These are phyloP conservation scores for Oryza coarctata DNA, from an alignment of 176 grass and related monocot species.

Conservation along the genomic window DNA sequence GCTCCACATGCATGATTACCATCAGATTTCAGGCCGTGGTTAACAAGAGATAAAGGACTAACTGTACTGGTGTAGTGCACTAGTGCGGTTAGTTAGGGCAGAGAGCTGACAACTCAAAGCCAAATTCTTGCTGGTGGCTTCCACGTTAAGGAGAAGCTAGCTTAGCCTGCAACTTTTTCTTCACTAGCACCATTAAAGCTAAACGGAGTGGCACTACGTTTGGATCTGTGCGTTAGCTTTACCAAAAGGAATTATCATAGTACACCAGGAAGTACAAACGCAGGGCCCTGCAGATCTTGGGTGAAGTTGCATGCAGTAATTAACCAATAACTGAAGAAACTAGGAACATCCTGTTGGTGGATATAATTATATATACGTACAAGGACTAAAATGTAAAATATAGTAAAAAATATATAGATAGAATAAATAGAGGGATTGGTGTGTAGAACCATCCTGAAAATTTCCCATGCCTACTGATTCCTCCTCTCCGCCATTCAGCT, in stretches of 20 bases:
- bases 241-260: constrained; percentile 21
- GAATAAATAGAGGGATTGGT: no score
- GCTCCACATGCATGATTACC: background rate
- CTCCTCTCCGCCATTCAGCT: no score
- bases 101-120: background rate
- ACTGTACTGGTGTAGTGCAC: background rate
- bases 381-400: no score
- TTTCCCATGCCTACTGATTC: no score
- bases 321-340: background rate
- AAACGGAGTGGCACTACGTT: background rate
- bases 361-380: no score
- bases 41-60: background rate
- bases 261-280: background rate
- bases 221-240: constrained; percentile 31
- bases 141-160: constrained; percentile 33
- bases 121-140: constrained; percentile 24
- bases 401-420: no score
- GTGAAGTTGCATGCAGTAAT: background rate
- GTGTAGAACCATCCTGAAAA: no score
- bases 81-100: constrained; percentile 18
- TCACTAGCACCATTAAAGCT: background rate
- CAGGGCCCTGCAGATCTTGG: background rate
- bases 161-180: background rate
- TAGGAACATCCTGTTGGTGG: background rate
- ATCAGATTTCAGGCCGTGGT: background rate